These are phyloP conservation scores for Trichomonascus vanleenenianus DNA, from an alignment of 805 yeast species.

Conservation along the genomic window DNA sequence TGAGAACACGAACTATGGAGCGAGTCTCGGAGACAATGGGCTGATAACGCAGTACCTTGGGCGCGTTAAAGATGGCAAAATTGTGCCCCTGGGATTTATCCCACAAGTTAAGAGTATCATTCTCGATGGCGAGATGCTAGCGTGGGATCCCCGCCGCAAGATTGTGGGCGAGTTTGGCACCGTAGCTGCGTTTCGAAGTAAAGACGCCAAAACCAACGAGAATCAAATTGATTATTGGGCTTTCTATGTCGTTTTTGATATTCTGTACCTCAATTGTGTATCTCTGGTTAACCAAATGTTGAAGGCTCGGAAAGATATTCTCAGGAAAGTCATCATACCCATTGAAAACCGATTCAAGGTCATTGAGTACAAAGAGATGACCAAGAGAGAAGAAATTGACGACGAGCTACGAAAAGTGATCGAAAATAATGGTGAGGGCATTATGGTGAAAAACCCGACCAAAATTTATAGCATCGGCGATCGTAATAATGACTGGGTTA, in stretches of 20 bases:
- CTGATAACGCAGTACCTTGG: slow-evolving; percentile 43
- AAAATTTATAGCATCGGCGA: slow-evolving; percentile 55
- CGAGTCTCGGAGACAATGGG: too few relatives aligned
- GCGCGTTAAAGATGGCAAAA: slow-evolving; percentile 31
- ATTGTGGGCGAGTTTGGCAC: slow-evolving; percentile 71
- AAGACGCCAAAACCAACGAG: background rate
- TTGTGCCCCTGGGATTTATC: slow-evolving; percentile 41
- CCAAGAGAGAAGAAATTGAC: slow-evolving; percentile 45
- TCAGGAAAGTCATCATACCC: slow-evolving; percentile 40
- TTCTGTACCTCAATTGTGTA: slow-evolving; percentile 59
- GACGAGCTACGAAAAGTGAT: slow-evolving; percentile 51
- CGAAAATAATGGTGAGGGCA: slow-evolving; percentile 63
- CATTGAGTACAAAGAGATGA: slow-evolving; percentile 32
- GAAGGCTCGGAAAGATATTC: slow-evolving; percentile 44
- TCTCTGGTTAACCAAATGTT: slow-evolving; percentile 51
- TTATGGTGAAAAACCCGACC: slow-evolving; percentile 60
- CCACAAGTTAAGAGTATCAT: slow-evolving; percentile 34
- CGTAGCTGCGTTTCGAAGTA: slow-evolving; percentile 27
- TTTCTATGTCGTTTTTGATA: slow-evolving; percentile 54
- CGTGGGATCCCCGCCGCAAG: slow-evolving; percentile 55
- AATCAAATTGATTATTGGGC: slow-evolving; percentile 15
- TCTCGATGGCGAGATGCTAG: slow-evolving; percentile 91
- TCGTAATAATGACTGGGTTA: slow-evolving; percentile 66
- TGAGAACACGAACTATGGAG: slow-evolving; percentile 38
- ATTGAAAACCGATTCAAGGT: slow-evolving; percentile 22